A percentile compares a stretch with the other conserved stretches of the same genome.
phyloP scores from a whole-genome alignment of 345 rosid species.

The Aegle marmelos region DNA sequence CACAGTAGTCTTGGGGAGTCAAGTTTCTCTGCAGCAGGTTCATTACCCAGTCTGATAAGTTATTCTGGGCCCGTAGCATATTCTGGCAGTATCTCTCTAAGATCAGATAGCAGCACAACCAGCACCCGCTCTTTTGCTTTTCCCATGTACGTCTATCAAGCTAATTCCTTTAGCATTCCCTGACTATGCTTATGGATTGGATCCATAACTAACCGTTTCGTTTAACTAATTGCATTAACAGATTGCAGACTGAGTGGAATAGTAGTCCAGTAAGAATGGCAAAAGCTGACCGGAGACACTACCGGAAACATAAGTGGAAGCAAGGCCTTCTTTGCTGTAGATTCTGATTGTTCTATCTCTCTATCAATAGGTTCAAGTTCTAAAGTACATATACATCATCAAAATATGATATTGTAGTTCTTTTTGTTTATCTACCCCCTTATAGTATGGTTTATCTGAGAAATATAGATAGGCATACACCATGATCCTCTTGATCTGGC shows the following conservation, averaged over 20 bases:
- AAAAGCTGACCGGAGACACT: constrained; percentile 55
- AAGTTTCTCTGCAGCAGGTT: constrained; percentile 68
- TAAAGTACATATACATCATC: constrained; percentile 7
- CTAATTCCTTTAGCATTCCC: background rate
- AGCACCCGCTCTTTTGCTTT: constrained; percentile 94
- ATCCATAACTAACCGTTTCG: background rate
- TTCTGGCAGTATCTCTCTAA: constrained; percentile 75
- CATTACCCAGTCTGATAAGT: constrained; percentile 54
- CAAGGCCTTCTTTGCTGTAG: constrained; percentile 74
- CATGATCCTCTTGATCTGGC: background rate
- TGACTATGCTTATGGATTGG: background rate
- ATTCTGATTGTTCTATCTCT: constrained; percentile 52
- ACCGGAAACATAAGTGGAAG: constrained; percentile 59
- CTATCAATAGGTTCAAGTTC: constrained; percentile 31
- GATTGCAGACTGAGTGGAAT: constrained; percentile 91
- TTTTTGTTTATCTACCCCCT: background rate
- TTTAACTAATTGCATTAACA: constrained; percentile 20
- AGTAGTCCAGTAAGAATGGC: constrained; percentile 91
- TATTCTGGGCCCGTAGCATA: constrained; percentile 63
- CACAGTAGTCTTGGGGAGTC: constrained; percentile 50
- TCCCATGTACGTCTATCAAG: constrained; percentile 51
- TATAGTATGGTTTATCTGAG: constrained; percentile 7
- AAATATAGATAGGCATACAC: constrained; percentile 11
- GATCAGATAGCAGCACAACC: constrained; percentile 92
- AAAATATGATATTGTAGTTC: constrained; percentile 7